Base-by-base conservation (phyloP, 805 yeast species). In the Cyberlindnera japonica region DNA sequence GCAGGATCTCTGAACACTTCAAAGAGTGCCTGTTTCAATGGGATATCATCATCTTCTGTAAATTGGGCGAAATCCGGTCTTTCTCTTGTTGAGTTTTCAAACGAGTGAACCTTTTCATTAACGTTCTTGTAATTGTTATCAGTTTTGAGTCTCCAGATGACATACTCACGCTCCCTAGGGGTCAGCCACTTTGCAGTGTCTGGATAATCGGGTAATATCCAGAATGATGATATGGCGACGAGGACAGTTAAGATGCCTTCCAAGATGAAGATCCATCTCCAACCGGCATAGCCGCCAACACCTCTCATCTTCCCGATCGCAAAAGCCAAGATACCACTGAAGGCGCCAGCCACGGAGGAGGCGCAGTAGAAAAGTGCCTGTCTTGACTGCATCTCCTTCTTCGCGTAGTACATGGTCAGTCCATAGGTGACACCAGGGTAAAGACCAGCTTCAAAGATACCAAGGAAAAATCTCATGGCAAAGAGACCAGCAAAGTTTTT, bases 321-420 rank as follows among this genome's bases (percentile, higher is more conserved):
- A 8, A 53, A 59, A 10, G 56, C 45, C 3, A 57, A 16, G 11
- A 55, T 48, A 13, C 53, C 54, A 31, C 57, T 41, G 20, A 57
- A 42, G 26, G 53, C 48, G 14, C 60, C 62, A 3, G 49, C 47
- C 12, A 50, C 49, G 24, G 49, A 50, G 6, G 43, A 29, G 13
- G 43, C 45, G 32, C 41, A 45, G 35, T 38, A 45, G 43, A 57
- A 51, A 19, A 53, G 38, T 9, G 59, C 57, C 32, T 50, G 46
- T 37, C 63, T 46, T 14, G 43, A 36, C 1, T 50, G 49, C 28
- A 54, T 36, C 34, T 57, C 59, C 34, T 47, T 48, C 24, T 55
- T 50, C 20, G 49, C 45, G 28, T 54, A 52, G 50, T 54, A 58
- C 37, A 47, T 50, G 3, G 55, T 40, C 28, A 58, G 38, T 16